Percentiles rank a stretch among this genome's conserved stretches.
phyloP scores from a whole-genome alignment of 2,329 filamentous ascomycete genomes.

The Grosmannia penicillata region DNA sequence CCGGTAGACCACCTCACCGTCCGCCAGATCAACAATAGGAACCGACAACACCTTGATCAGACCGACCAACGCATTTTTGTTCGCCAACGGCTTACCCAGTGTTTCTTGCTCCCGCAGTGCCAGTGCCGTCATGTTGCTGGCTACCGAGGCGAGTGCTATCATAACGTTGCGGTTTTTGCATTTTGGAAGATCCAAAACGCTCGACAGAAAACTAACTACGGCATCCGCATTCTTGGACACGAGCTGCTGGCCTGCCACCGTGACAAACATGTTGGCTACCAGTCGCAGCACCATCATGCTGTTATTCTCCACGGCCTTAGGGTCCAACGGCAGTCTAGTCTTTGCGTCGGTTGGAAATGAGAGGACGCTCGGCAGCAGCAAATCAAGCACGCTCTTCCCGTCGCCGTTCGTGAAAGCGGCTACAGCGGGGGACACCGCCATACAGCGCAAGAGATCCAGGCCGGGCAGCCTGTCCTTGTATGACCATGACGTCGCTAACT shows the following conservation, averaged over 20 bases:
- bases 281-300: constrained; percentile 75
- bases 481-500: constrained; percentile 67
- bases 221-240: constrained; percentile 43
- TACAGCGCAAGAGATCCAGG: constrained; percentile 74
- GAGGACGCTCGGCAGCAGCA: constrained; percentile 21
- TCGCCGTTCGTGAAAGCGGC: constrained; percentile 42
- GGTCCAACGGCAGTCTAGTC: constrained; percentile 30
- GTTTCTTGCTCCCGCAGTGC: constrained; percentile 32
- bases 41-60: constrained; percentile 39
- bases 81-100: constrained; percentile 23
- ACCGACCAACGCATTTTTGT: constrained; percentile 27
- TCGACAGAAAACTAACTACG: constrained; percentile 47
- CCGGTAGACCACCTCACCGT: constrained; percentile 74
- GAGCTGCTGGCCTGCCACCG: constrained; percentile 52
- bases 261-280: constrained; percentile 72
- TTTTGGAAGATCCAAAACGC: constrained; percentile 42
- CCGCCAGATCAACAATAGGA: constrained; percentile 51
- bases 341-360: constrained; percentile 15
- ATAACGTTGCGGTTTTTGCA: constrained; percentile 61
- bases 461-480: constrained; percentile 66
- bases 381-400: constrained; percentile 44
- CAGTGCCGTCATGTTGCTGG: constrained; percentile 74
- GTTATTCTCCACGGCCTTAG: constrained; percentile 56
- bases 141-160: constrained; percentile 67
- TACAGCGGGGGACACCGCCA: constrained; percentile 54